Evolutionary conservation across 2,329 filamentous ascomycete genomes (phyloP).

Genomic region (Talaromyces verruculosus): DNA sequence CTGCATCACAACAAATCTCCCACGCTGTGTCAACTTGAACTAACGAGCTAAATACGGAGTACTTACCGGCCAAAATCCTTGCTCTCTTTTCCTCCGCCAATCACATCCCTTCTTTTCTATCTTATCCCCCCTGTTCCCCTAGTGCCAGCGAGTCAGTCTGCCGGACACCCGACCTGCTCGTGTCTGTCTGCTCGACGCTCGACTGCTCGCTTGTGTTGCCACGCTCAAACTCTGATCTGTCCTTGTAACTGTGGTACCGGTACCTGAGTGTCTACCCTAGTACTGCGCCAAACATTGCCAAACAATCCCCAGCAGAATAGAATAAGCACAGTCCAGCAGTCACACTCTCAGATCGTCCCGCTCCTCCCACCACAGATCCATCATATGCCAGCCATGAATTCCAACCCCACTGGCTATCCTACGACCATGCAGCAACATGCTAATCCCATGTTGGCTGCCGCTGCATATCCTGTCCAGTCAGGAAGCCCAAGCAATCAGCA

Average conservation of each 20-base stretch:
- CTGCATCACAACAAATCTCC: slow-evolving; percentile 3
- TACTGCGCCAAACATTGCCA: neutral
- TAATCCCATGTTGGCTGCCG: slow-evolving; percentile 23
- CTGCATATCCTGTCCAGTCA: slow-evolving; percentile 38
- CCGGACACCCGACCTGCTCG: neutral
- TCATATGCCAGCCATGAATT: slow-evolving; percentile 28
- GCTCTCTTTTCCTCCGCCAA: slow-evolving; percentile 4
- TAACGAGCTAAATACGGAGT: neutral
- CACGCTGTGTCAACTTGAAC: neutral
- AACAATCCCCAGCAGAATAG: neutral
- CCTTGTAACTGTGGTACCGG: slow-evolving; percentile 5
- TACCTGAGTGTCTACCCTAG: neutral
- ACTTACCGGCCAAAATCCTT: neutral
- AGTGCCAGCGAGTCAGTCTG: slow-evolving; percentile 6
- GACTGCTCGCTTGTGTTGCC: neutral
- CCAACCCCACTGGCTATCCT: slow-evolving; percentile 33
- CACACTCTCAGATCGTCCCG: slow-evolving; percentile 7
- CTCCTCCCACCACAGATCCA: neutral
- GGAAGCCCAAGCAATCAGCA: slow-evolving; percentile 27
- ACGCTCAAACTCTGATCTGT: neutral
- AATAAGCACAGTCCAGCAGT: neutral
- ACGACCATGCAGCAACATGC: slow-evolving; percentile 24
- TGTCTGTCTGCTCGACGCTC: neutral
- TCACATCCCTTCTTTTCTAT: neutral
- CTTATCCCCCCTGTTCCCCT: neutral